These are phyloP conservation scores for Ceriops zippeliana DNA, from an alignment of 345 rosid genomes.

Conservation along the genomic window DNA sequence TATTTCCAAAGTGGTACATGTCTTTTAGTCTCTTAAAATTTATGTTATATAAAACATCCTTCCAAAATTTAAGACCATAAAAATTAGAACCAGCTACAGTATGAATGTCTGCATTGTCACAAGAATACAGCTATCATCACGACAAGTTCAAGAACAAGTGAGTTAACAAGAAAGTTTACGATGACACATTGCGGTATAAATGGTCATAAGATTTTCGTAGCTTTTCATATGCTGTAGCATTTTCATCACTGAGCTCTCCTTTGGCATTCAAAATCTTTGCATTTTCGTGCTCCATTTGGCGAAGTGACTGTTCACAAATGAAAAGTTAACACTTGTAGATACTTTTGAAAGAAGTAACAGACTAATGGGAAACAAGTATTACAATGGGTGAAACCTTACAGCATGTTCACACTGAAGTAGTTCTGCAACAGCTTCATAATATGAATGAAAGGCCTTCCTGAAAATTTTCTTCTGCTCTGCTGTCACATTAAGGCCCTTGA, in stretches of 20 bases:
- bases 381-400: constrained; percentile 41
- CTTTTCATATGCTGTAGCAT: constrained; percentile 81
- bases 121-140: neutral
- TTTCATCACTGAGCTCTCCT: constrained; percentile 98
- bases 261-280: constrained; percentile 85
- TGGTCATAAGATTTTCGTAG: constrained; percentile 91
- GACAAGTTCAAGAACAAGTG: neutral
- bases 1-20: neutral
- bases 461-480: constrained; percentile 81
- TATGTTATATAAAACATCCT: neutral
- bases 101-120: neutral
- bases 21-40: neutral
- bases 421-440: constrained; percentile 79
- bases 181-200: constrained; percentile 78
- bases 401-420: constrained; percentile 88
- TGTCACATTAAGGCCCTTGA: constrained; percentile 71
- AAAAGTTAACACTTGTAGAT: constrained; percentile 11
- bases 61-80: neutral
- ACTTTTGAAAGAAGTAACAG: neutral
- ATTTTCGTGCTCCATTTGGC: constrained; percentile 97
- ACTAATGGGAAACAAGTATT: neutral
- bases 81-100: neutral
- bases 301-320: constrained; percentile 56
- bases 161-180: constrained; percentile 54
- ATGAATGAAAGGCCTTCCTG: constrained; percentile 70